A percentile compares a stretch with the other conserved stretches of the same genome.
These are phyloP conservation scores for Ascochyta pisi DNA, from an alignment of 2,329 filamentous ascomycete genomes.

Conservation along the genomic window DNA sequence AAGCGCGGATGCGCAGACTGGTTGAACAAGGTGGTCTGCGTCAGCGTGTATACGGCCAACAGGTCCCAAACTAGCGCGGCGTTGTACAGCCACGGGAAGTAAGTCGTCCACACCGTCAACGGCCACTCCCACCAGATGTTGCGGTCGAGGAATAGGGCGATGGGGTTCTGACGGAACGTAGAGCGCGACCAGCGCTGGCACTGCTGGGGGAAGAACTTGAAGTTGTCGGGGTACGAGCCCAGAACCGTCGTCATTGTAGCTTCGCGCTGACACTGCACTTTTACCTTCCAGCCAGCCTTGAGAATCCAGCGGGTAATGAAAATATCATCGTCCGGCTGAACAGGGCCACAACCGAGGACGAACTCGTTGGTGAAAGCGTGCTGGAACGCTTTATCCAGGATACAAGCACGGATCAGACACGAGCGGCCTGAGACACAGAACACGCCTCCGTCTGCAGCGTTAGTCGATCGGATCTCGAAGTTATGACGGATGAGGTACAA, in stretches of 20 bases:
- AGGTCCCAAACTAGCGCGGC: conserved; percentile 32
- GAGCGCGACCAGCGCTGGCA: conserved; percentile 38
- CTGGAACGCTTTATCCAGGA: conserved; percentile 33
- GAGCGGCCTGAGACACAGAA: conserved; percentile 45
- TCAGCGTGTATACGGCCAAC: conserved; percentile 15
- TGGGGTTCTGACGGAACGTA: conserved; percentile 32
- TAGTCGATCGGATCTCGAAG: conserved; percentile 41
- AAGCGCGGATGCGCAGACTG: conserved; percentile 1
- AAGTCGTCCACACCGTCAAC: conserved; percentile 30
- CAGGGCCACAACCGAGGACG: conserved; percentile 26
- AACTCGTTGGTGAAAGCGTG: conserved; percentile 30
- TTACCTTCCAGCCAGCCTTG: conserved; percentile 55
- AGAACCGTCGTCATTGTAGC: conserved; percentile 59
- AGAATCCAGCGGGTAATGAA: conserved; percentile 63
- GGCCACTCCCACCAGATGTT: conserved; percentile 37
- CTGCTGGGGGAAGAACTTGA: conserved; percentile 32
- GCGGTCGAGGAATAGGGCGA: conserved; percentile 27
- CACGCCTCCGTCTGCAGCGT: conserved; percentile 41
- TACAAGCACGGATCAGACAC: conserved; percentile 28
- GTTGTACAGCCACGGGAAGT: conserved; percentile 37
- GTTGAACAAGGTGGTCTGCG: conserved; percentile 15
- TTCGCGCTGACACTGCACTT: conserved; percentile 60
- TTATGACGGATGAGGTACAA: conserved; percentile 45
- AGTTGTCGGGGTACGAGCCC: conserved; percentile 3
- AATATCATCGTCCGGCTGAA: conserved; percentile 43